Evolutionary conservation across 1,284 basidiomycete species (phyloP).

Genomic region (Naganishia sp.): DNA sequence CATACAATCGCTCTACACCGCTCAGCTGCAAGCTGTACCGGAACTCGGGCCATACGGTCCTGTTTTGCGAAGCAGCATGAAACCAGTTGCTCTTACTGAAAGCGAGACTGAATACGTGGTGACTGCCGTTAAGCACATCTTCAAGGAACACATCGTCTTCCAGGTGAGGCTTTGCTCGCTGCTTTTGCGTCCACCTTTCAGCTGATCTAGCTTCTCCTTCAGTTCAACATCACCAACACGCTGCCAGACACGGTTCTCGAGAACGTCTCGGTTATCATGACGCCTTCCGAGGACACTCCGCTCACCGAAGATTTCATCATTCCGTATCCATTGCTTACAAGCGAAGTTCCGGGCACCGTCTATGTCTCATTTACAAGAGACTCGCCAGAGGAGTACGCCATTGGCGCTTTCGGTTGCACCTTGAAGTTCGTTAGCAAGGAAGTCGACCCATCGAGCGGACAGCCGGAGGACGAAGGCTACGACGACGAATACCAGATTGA

Average conservation of each 20-base stretch:
- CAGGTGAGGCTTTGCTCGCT: constrained; percentile 62
- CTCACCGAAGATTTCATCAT: constrained; percentile 96
- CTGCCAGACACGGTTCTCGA: constrained; percentile 96
- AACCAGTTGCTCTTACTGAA: constrained; percentile 85
- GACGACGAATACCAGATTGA: constrained; percentile 98
- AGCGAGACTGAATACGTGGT: constrained; percentile 98
- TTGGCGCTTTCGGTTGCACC: constrained; percentile 86
- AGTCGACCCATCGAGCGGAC: constrained; percentile 91
- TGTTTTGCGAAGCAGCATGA: constrained; percentile 81
- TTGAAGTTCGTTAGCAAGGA: constrained; percentile 98
- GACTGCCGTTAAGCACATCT: constrained; percentile 93
- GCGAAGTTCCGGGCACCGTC: constrained; percentile 74
- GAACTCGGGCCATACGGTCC: constrained; percentile 84
- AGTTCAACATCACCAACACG: constrained; percentile 99
- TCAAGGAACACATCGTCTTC: constrained; percentile 93
- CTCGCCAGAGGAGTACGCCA: constrained; percentile 71
- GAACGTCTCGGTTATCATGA: constrained; percentile 92
- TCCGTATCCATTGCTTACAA: constrained; percentile 69
- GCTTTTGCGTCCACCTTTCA: neutral
- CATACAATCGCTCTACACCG: constrained; percentile 78
- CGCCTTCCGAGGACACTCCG: constrained; percentile 70
- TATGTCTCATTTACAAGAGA: constrained; percentile 94
- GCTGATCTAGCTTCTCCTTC: constrained; percentile 19
- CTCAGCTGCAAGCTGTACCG: constrained; percentile 81
- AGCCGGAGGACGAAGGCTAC: constrained; percentile 97